Evolutionary conservation across 495 filamentous ascomycete genomes (phyloP), one percentile per base, ranked within the genome.

Genomic region (Penicillium argentinense): DNA sequence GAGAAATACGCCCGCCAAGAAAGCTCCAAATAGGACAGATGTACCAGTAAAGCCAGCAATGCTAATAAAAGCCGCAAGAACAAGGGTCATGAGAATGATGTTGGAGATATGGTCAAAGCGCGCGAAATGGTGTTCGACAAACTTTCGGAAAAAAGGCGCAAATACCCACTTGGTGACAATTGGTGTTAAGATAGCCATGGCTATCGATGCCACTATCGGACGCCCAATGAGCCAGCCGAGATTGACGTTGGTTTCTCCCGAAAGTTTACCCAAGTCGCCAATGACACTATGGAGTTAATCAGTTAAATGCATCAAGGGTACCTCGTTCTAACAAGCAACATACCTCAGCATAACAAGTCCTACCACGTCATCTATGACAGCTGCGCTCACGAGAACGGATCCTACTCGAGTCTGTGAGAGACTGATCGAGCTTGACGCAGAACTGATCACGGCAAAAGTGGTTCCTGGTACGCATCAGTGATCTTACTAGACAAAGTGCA

Each of bases 341-440:
- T 2, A 66, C 60, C 85, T 80, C n/a, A 86, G 78, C 72, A 91
- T 82, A 6, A 91, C 78, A 22, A 91, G 68, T 0, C 87, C 87
- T n/a, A 86, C 74, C 0, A 93, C 84, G 67, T 91, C 88, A 60
- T 91, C 88, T 56, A 93, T 79, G 67, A 92, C 84, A 17, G 87
- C 88, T 2, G 85, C 87, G 45, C 79, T 82, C 23, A 68, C 56
- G 11, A 68, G 60, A 2, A 68, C 45, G 2, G 65, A 62, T 2
- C 65, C 65, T 8, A 68, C 65, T 16, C 60, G 45, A 5, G 65
- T 68, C 24, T 68, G 56, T 0, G 53, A 49, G 5, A 68, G 56
- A 39, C 61, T 54, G 3, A 68, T 50, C 3, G 51, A 51, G 6
- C 38, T 46, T 0, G 65, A 58, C 0, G 63, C 54, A 4, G 65